Base-by-base conservation (phyloP, 2,329 filamentous ascomycete species). In the Massarina eburnea region DNA sequence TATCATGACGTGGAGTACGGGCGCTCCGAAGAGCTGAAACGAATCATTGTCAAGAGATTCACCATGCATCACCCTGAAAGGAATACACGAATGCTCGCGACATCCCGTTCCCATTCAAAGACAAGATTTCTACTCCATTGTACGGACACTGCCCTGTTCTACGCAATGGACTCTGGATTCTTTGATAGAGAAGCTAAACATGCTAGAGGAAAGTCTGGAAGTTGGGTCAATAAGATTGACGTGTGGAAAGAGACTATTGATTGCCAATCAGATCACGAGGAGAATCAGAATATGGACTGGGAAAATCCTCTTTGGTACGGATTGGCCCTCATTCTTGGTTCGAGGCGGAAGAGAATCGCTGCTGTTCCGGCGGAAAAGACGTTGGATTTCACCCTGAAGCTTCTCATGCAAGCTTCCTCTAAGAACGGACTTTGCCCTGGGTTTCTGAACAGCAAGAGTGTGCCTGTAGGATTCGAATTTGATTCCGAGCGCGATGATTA, bases 121-220 rank as follows among this genome's bases (percentile, higher is more conserved):
- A 53, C 15, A n/a, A 37, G 50, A 27, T 53, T 51, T 22, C 14
- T 48, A 2, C 40, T 53, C 24, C 48, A 45, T 36, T 45, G 43
- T 7, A 27, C 24, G 24, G 50, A 53, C 15, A 45, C 47, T 8
- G 36, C 38, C 9, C 22, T 53, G 8, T 41, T 53, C 24, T 41
- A 45, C 15, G 37, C 14, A 32, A 20, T 15, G 30, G 32, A 29
- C 39, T 5, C 4, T 24, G n/a, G n/a, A n/a, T n/a, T n/a, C n/a
- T n/a, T n/a, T n/a, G n/a, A n/a, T n/a, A n/a, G n/a, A 6, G 10
- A 26, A 26, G 10, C 10, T 10, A 10, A 10, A 26, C 24, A 26
- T 7, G 24, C 24, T 10, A 19, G 32, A n/a, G 18, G 6, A n/a
- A 8, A 4, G n/a, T 18, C 18, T 34, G 5, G 6, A 8, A 3